phyloP scores from a whole-genome alignment of 495 filamentous ascomycete genomes.

The Podospora didyma region DNA sequence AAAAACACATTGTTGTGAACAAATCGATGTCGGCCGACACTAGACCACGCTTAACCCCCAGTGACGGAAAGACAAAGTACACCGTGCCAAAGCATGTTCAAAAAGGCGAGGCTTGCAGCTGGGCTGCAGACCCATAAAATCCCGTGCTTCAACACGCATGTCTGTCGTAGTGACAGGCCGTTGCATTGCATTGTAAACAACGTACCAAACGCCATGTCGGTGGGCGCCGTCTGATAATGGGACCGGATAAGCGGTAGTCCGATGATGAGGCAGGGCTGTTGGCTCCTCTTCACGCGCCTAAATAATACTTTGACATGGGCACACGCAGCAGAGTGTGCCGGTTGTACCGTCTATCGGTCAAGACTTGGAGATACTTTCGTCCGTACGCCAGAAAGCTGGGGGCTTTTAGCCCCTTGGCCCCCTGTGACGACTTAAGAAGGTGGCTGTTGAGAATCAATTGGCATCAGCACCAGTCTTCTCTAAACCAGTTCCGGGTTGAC shows the following conservation, averaged over 20 bases:
- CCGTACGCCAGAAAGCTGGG: too few relatives aligned
- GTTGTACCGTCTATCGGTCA: neutral
- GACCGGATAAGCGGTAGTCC: neutral
- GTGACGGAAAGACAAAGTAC: too few relatives aligned
- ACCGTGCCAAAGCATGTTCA: too few relatives aligned
- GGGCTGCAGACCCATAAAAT: too few relatives aligned
- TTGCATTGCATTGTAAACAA: conserved; percentile 1
- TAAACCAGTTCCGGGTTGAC: too few relatives aligned
- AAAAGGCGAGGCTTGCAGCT: neutral
- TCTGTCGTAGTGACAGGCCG: conserved; percentile 6
- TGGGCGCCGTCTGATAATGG: neutral
- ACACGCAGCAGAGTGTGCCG: neutral
- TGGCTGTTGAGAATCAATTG: too few relatives aligned
- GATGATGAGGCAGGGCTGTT: neutral
- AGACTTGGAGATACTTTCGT: neutral
- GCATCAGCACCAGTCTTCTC: too few relatives aligned
- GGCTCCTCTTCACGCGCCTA: neutral
- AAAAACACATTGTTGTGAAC: too few relatives aligned
- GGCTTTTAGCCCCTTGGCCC: too few relatives aligned
- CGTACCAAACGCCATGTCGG: neutral
- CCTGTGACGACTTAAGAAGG: too few relatives aligned
- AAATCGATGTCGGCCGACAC: too few relatives aligned
- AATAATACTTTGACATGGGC: neutral
- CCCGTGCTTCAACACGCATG: conserved; percentile 3
- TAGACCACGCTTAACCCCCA: too few relatives aligned